phyloP scores from a whole-genome alignment of 139 green algal species.

The Yamagishiella unicocca region DNA sequence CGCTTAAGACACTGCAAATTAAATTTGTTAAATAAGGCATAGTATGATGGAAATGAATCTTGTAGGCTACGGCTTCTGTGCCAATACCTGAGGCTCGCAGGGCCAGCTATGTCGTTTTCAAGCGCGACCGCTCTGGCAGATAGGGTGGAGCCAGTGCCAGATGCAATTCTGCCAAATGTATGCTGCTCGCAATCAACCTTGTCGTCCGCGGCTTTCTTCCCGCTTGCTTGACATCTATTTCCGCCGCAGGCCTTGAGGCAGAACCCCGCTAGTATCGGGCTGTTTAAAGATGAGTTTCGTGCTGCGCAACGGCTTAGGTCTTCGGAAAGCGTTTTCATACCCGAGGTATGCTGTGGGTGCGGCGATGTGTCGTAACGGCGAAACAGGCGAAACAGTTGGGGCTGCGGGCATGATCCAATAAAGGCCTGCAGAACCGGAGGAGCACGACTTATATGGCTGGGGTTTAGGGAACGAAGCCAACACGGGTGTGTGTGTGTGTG shows the following conservation, averaged over 20 bases:
- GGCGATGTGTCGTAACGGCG: too few species aligned
- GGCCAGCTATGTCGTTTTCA: neutral
- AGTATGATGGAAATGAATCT: too few species aligned
- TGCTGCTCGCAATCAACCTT: too few species aligned
- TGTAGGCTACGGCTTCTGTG: neutral
- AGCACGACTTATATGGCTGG: too few species aligned
- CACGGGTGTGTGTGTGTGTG: too few species aligned
- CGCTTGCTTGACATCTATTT: too few species aligned
- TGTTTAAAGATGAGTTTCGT: conserved; percentile 62
- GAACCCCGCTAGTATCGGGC: conserved; percentile 14
- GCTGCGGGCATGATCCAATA: too few species aligned
- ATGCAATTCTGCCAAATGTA: conserved; percentile 45
- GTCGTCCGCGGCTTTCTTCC: too few species aligned
- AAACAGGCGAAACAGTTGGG: too few species aligned
- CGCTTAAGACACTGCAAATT: neutral
- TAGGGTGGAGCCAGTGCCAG: conserved; percentile 53
- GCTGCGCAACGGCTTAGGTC: conserved; percentile 51
- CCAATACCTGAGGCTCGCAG: neutral
- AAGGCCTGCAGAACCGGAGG: too few species aligned
- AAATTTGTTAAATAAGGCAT: neutral
- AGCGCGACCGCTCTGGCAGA: conserved; percentile 35
- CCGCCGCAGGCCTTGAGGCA: conserved; percentile 36
- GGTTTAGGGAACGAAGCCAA: too few species aligned
- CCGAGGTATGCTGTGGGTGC: conserved; percentile 35
- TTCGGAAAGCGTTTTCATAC: conserved; percentile 59